Evolutionary conservation across 2,329 filamentous ascomycete species (phyloP), one percentile per base, ranked within the genome.

Genomic region (Fusarium protoensiforme): DNA sequence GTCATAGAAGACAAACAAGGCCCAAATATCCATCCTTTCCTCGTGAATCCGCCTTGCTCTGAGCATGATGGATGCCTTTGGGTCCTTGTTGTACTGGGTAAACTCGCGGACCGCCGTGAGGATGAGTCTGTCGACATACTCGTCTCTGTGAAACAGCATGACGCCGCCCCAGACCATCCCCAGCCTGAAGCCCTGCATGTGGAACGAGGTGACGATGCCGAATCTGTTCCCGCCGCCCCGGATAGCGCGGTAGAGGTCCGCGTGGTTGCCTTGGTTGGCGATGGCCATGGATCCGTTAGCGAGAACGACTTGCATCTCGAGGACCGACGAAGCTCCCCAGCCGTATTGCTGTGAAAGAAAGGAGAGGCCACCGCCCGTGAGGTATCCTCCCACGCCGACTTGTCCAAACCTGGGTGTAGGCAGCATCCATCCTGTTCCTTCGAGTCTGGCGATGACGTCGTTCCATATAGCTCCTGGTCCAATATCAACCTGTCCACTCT

Each of bases 1-100:
- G 78, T 92, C 88, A 78, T 92, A 92, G 81, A 90, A 92, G 38
- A 90, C 77, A 79, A 92, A 92, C 67, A 92, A 79, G 65, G 90
- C 84, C 88, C 88, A 91, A 22, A 87, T 65, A 68, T 90, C 84
- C 3, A 83, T 77, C 5, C 81, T 71, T 0, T 84, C 84, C 18
- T 86, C 53, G 11, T 33, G 54, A 7, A 65, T 63, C 20, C 70
- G 82, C 74, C 89, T 84, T 3, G 85, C 84, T 0, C 89, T 91
- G 54, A 88, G 79, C 69, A 92, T 91, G 53, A 92, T 86, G 14
- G 85, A 89, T 1, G 89, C 90, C 77, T 90, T 91, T 67, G 87
- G 83, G 72, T 92, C 90, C 1, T 84, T 81, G 75, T 90, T 89
- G 78, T 91, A 83, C 72, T 87, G 84, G 7, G 88, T 89, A 73